Evolutionary conservation across 1,139 yeast genomes (phyloP).

Genomic region (Candida freyschussii): DNA sequence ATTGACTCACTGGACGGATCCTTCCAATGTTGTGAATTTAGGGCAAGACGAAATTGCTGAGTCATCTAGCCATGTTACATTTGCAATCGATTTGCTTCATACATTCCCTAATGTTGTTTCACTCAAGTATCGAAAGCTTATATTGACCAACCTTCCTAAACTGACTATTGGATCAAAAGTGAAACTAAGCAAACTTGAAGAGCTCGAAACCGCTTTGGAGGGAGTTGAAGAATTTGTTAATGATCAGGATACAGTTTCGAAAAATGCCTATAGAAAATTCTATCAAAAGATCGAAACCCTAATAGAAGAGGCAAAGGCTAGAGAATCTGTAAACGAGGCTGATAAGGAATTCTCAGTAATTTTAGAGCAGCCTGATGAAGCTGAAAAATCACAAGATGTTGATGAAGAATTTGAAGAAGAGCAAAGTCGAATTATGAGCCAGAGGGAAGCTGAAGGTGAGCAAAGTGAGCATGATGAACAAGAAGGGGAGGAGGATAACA

Average conservation of each 20-base stretch:
- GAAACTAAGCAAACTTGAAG: constrained; percentile 26
- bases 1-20: constrained; percentile 83
- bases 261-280: constrained; percentile 46
- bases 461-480: constrained; percentile 19
- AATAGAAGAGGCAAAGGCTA: constrained; percentile 29
- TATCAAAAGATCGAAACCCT: constrained; percentile 30
- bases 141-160: constrained; percentile 49
- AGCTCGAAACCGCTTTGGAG: constrained; percentile 22
- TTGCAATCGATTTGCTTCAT: constrained; percentile 52
- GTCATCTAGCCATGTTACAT: constrained; percentile 52
- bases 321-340: constrained; percentile 19
- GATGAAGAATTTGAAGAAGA: constrained; percentile 19
- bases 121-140: constrained; percentile 49
- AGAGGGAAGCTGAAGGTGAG: constrained; percentile 6
- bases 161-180: constrained; percentile 31
- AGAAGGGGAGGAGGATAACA: constrained; percentile 13
- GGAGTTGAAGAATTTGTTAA: constrained; percentile 23
- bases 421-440: constrained; percentile 14
- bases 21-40: constrained; percentile 56
- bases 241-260: constrained; percentile 37
- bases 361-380: constrained; percentile 21
- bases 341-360: constrained; percentile 30
- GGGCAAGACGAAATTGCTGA: constrained; percentile 36
- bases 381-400: constrained; percentile 16
- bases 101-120: constrained; percentile 40